Evolutionary conservation across 2,329 filamentous ascomycete genomes (phyloP).

Genomic region (Chaetomium sp.): DNA sequence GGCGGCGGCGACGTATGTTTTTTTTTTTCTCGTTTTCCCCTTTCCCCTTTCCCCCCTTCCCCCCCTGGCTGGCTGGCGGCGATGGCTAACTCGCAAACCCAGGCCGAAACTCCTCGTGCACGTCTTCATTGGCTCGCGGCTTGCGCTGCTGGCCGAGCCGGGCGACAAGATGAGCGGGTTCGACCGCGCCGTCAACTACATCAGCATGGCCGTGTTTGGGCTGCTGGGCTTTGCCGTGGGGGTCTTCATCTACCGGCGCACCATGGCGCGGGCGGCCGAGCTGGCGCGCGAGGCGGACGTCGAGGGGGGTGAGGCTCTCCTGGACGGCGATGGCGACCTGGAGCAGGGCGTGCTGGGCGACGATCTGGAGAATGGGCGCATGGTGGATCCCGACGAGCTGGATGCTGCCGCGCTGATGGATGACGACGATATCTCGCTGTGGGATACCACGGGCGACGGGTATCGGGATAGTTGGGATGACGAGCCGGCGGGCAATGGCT

Average conservation of each 20-base stretch:
- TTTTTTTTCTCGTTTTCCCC: not conserved
- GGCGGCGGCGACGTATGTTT: slow-evolving; percentile 64
- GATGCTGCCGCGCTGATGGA: slow-evolving; percentile 57
- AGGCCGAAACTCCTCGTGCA: slow-evolving; percentile 87
- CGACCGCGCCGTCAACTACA: slow-evolving; percentile 81
- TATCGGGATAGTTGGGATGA: slow-evolving; percentile 39
- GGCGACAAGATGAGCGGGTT: slow-evolving; percentile 78
- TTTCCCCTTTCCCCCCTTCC: not conserved
- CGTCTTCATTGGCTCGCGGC: slow-evolving; percentile 84
- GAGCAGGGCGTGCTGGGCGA: slow-evolving; percentile 47
- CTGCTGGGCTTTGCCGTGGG: slow-evolving; percentile 74
- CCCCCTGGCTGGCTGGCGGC: not conserved
- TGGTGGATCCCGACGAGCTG: slow-evolving; percentile 37
- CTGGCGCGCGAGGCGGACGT: slow-evolving; percentile 53
- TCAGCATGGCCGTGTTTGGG: slow-evolving; percentile 73
- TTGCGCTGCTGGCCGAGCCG: slow-evolving; percentile 80
- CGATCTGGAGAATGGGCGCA: slow-evolving; percentile 42
- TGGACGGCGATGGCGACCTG: slow-evolving; percentile 22
- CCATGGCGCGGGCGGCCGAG: slow-evolving; percentile 64
- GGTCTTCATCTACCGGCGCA: slow-evolving; percentile 78
- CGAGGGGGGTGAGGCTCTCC: slow-evolving; percentile 23
- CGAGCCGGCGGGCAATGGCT: slow-evolving; percentile 32
- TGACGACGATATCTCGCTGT: slow-evolving; percentile 62
- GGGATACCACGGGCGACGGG: slow-evolving; percentile 49
- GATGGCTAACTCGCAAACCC: not conserved